Evolutionary conservation across 1,139 yeast species (phyloP).

Genomic region (Candida pseudoviswanathii): DNA sequence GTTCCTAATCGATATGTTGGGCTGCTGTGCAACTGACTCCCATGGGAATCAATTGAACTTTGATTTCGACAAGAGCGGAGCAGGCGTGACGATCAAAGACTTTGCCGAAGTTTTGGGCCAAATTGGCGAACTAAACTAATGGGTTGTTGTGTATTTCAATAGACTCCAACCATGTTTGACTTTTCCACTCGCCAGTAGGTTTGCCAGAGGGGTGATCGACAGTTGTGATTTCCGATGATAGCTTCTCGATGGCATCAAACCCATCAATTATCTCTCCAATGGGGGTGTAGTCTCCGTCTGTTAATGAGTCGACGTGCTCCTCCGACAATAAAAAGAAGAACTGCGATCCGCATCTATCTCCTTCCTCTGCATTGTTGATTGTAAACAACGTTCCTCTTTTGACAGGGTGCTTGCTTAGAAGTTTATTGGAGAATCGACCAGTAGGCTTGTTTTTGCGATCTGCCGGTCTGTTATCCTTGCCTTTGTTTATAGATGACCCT

Average conservation of each 20-base stretch:
- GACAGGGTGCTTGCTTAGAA: not conserved
- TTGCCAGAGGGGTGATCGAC: slow-evolving; percentile 21
- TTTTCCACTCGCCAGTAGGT: slow-evolving; percentile 24
- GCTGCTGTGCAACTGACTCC: slow-evolving; percentile 35
- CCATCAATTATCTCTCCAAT: slow-evolving; percentile 26
- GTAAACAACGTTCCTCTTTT: slow-evolving; percentile 22
- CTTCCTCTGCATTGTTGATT: slow-evolving; percentile 16
- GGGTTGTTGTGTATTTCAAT: slow-evolving; percentile 23
- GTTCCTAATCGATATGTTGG: slow-evolving; percentile 48
- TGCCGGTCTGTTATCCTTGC: slow-evolving; percentile 30
- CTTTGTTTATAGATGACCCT: slow-evolving; percentile 53
- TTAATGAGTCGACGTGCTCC: slow-evolving; percentile 12
- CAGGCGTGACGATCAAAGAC: slow-evolving; percentile 38
- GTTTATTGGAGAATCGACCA: not conserved
- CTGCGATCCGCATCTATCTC: slow-evolving; percentile 21
- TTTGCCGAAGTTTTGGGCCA: slow-evolving; percentile 47
- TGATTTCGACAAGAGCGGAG: slow-evolving; percentile 31
- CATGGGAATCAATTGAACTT: slow-evolving; percentile 35
- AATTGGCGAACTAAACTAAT: slow-evolving; percentile 32
- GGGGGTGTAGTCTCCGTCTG: slow-evolving; percentile 16
- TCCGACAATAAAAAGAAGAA: slow-evolving; percentile 24
- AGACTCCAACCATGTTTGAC: slow-evolving; percentile 19
- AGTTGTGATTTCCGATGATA: slow-evolving; percentile 13
- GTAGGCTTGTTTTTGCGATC: slow-evolving; percentile 8
- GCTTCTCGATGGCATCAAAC: slow-evolving; percentile 18